Evolutionary conservation across 148 eudicot genomes (phyloP).

Genomic region (Camellia sinensis): DNA sequence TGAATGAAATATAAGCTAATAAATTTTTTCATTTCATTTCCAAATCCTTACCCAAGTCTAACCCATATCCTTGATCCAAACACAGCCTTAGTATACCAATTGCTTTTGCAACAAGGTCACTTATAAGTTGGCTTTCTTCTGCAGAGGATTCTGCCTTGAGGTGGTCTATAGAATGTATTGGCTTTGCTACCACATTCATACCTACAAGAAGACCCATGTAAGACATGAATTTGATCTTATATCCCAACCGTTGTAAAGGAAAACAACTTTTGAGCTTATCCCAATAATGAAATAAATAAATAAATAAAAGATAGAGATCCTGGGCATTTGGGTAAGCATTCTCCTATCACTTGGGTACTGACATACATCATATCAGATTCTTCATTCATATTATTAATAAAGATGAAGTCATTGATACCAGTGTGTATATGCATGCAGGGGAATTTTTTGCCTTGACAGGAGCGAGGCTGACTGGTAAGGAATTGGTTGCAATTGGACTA

Average conservation of each 20-base stretch:
- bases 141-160: conserved; percentile 92
- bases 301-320: conserved; percentile 26
- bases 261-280: no score
- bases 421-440: conserved; percentile 43
- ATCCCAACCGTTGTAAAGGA: not conserved
- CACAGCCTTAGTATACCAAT: no score
- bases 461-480: conserved; percentile 71
- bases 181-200: conserved; percentile 95
- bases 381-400: not conserved
- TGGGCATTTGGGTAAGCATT: conserved; percentile 70
- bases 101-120: not conserved
- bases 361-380: not conserved
- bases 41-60: no score
- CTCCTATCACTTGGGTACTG: not conserved
- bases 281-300: no score
- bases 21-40: no score
- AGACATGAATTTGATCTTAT: not conserved
- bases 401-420: conserved; percentile 11
- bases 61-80: no score
- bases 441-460: conserved; percentile 94
- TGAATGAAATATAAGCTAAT: no score
- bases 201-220: conserved; percentile 87
- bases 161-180: conserved; percentile 95
- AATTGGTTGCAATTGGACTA: conserved; percentile 75
- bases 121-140: conserved; percentile 12